These are phyloP conservation scores for Veloporphyrellus conicus DNA, from an alignment of 1,284 basidiomycete species.

Conservation along the genomic window DNA sequence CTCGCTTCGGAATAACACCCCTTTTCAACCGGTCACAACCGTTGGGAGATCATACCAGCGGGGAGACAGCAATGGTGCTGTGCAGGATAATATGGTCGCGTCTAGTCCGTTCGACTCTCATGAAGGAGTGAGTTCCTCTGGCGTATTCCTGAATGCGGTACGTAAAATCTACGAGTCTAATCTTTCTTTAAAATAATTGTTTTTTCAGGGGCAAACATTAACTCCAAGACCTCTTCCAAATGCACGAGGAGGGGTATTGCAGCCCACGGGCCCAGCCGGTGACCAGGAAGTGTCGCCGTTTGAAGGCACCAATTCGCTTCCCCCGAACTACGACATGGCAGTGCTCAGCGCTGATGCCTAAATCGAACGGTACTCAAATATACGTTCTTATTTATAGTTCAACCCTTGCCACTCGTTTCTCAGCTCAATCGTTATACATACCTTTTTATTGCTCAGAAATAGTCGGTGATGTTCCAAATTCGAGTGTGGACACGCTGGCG, in stretches of 20 bases:
- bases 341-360: background rate
- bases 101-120: background rate
- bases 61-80: background rate
- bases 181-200: background rate
- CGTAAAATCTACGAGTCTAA: background rate
- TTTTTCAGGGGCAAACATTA: slow-evolving; percentile 1
- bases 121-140: background rate
- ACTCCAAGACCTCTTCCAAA: slow-evolving; percentile 12
- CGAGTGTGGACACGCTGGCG: too few species aligned
- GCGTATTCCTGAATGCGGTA: slow-evolving; percentile 8
- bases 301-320: background rate
- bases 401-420: background rate
- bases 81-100: background rate
- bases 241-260: background rate
- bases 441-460: too few species aligned
- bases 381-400: background rate
- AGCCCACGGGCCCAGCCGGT: background rate
- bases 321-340: background rate
- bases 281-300: background rate
- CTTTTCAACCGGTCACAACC: slow-evolving; percentile 3
- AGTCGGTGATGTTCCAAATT: too few species aligned
- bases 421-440: too few species aligned
- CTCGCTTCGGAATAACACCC: background rate
- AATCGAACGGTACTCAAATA: background rate
- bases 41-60: slow-evolving; percentile 2